Evolutionary conservation across 345 rosid genomes (phyloP).

Genomic region (Boechera stricta): DNA sequence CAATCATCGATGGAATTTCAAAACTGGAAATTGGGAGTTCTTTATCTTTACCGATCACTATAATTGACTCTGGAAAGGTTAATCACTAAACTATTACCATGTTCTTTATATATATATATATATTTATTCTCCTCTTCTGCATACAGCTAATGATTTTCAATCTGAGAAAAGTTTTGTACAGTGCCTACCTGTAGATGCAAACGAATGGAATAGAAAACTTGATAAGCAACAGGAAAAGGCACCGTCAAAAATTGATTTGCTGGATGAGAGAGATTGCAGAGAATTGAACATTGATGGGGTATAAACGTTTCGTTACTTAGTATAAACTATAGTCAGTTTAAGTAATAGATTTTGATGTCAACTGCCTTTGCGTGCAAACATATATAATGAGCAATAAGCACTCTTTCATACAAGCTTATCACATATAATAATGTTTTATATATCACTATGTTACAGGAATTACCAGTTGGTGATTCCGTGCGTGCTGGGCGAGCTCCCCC

Average conservation of each 20-base stretch:
- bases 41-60: conserved; percentile 57
- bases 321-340: conserved; percentile 3
- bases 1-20: conserved; percentile 41
- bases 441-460: conserved; percentile 51
- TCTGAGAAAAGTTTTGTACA: conserved; percentile 35
- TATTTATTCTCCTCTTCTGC: background rate
- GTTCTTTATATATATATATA: background rate
- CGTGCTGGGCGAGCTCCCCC: conserved; percentile 63
- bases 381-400: background rate
- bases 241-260: conserved; percentile 68
- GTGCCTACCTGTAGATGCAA: conserved; percentile 50
- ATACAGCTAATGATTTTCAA: background rate
- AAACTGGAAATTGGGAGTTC: conserved; percentile 53
- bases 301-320: conserved; percentile 17
- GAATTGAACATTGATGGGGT: conserved; percentile 66
- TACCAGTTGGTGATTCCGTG: conserved; percentile 49
- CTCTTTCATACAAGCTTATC: background rate
- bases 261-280: conserved; percentile 51
- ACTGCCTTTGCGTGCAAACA: background rate
- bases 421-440: background rate
- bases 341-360: conserved; percentile 12
- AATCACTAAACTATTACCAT: conserved; percentile 6
- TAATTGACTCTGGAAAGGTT: conserved; percentile 74
- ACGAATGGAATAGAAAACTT: conserved; percentile 59
- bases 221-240: conserved; percentile 55